Percentiles rank a stretch among this genome's conserved stretches.
These are phyloP conservation scores for Rhodotorula toruloides DNA, from an alignment of 768 basidiomycete genomes.

Conservation along the genomic window DNA sequence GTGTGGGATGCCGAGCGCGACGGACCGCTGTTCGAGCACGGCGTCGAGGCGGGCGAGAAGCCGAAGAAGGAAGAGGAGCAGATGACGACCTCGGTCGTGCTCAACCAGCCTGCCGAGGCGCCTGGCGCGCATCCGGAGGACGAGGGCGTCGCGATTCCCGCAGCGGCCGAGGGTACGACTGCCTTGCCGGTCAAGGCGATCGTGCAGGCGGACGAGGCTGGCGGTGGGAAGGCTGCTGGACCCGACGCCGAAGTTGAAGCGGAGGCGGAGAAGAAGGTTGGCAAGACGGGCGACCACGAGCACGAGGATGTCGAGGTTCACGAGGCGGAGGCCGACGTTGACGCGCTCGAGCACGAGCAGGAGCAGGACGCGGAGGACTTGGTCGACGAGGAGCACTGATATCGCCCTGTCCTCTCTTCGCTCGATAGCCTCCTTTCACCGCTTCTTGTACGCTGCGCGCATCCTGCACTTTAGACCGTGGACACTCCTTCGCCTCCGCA, in stretches of 20 bases:
- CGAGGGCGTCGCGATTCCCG: slow-evolving; percentile 24
- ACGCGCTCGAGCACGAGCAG: background rate
- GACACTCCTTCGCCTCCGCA: no score
- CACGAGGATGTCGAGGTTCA: background rate
- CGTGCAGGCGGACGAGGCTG: slow-evolving; percentile 22
- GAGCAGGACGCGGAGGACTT: background rate
- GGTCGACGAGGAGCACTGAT: no score
- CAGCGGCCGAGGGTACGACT: slow-evolving; percentile 28
- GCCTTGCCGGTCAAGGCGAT: slow-evolving; percentile 22
- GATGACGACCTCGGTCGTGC: slow-evolving; percentile 7
- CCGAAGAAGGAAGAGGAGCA: background rate
- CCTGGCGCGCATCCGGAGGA: background rate
- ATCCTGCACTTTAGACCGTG: no score
- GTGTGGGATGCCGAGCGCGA: background rate
- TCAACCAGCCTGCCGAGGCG: slow-evolving; percentile 5
- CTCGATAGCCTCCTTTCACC: no score
- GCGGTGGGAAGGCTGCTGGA: slow-evolving; percentile 1
- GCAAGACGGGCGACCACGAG: background rate
- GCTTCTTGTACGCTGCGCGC: no score
- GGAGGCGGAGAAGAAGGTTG: background rate
- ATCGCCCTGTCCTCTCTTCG: no score
- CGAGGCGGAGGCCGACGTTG: background rate
- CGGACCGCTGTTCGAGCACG: background rate
- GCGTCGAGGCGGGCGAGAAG: background rate
- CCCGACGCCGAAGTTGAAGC: background rate